These are phyloP conservation scores for Atkinsonella texensis DNA, from an alignment of 2,329 filamentous ascomycete species.

Conservation along the genomic window DNA sequence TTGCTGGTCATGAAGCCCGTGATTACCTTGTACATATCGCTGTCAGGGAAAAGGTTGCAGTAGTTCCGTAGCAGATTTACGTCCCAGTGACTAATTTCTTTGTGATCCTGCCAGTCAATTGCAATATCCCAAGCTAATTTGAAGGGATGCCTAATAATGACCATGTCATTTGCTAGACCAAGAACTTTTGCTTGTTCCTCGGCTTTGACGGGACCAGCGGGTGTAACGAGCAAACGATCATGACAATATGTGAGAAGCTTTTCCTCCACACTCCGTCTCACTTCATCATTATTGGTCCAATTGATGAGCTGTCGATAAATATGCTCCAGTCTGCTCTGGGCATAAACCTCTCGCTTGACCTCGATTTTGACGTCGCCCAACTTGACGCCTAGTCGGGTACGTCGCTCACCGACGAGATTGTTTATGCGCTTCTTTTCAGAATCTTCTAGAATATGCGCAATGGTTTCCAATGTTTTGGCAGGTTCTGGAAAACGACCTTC, in stretches of 20 bases:
- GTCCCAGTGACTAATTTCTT: constrained; percentile 66
- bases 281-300: constrained; percentile 79
- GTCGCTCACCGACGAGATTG: constrained; percentile 74
- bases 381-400: constrained; percentile 75
- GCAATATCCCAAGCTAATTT: constrained; percentile 83
- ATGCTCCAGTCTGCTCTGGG: constrained; percentile 62
- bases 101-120: constrained; percentile 77
- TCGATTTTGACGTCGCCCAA: constrained; percentile 74
- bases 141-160: constrained; percentile 88
- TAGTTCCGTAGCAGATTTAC: constrained; percentile 68
- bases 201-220: constrained; percentile 50
- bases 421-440: constrained; percentile 88
- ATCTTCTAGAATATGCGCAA: constrained; percentile 72
- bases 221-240: constrained; percentile 61
- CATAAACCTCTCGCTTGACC: constrained; percentile 76
- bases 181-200: constrained; percentile 61
- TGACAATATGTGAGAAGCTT: constrained; percentile 74
- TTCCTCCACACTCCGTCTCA: constrained; percentile 77
- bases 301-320: constrained; percentile 77
- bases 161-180: constrained; percentile 79
- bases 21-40: constrained; percentile 70
- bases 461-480: constrained; percentile 64
- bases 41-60: constrained; percentile 70
- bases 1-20: constrained; percentile 72
- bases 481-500: constrained; percentile 77